phyloP scores from a whole-genome alignment of 768 basidiomycete genomes.

The Candolleomyces eurysporus region DNA sequence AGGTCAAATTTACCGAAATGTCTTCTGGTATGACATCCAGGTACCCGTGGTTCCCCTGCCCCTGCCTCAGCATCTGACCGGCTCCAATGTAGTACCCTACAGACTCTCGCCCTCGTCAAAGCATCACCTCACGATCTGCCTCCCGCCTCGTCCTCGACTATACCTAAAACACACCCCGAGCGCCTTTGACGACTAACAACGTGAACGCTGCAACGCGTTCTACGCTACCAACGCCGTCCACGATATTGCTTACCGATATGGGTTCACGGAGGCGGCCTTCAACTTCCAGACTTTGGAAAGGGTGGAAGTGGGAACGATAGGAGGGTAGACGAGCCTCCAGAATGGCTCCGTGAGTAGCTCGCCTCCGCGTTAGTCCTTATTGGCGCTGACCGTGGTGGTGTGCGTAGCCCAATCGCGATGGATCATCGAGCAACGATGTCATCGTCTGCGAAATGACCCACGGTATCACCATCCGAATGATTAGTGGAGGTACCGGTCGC shows the following conservation, averaged over 20 bases:
- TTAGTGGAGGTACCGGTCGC: conserved; percentile 51
- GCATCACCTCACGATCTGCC: conserved; percentile 33
- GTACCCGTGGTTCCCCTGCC: no score
- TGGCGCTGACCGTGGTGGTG: not conserved
- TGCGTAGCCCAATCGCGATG: conserved; percentile 21
- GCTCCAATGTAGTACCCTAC: no score
- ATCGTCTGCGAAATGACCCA: conserved; percentile 46
- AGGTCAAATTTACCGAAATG: no score
- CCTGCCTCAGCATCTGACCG: no score
- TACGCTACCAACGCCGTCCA: conserved; percentile 56
- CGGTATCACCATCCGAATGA: conserved; percentile 45
- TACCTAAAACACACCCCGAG: conserved; percentile 24
- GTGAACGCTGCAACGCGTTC: conserved; percentile 49
- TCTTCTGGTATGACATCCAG: no score
- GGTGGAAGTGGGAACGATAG: conserved; percentile 52
- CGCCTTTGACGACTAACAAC: conserved; percentile 38
- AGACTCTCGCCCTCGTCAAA: not conserved
- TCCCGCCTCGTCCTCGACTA: conserved; percentile 34
- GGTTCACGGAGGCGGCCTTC: conserved; percentile 50
- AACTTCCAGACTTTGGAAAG: conserved; percentile 55
- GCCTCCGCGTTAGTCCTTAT: not conserved
- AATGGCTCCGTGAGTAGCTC: conserved; percentile 26
- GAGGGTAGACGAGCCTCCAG: conserved; percentile 50
- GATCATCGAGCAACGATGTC: conserved; percentile 58
- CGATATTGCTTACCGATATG: conserved; percentile 35